Conservation (phyloP, 257 asterid genomes). For the Anisodus tanguticus region DNA sequence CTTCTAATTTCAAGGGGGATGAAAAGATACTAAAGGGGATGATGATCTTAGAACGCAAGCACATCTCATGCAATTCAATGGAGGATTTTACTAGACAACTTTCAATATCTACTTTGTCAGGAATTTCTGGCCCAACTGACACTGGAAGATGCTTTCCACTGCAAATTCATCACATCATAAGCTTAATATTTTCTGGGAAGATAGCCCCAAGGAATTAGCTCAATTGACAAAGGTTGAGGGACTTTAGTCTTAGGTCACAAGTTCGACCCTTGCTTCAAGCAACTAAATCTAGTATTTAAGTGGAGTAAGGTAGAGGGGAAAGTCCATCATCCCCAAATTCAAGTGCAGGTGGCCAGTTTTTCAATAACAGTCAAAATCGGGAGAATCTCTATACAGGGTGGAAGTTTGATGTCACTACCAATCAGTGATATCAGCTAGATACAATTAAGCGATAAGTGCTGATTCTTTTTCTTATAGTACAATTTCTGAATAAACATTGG, state of each 20-base stretch:
- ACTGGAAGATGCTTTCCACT: background rate
- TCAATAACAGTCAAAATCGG: background rate
- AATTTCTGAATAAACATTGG: background rate
- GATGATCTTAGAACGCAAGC: background rate
- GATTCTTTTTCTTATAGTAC: background rate
- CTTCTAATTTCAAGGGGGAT: background rate
- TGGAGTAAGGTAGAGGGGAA: background rate
- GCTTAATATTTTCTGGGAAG: background rate
- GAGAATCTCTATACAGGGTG: background rate
- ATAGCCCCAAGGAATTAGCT: background rate
- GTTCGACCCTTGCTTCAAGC: background rate
- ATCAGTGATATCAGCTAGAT: conserved; percentile 13
- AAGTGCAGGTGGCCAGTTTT: background rate
- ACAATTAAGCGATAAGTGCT: background rate
- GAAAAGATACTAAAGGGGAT: too few relatives aligned
- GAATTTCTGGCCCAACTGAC: background rate
- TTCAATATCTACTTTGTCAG: background rate
- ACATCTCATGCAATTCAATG: background rate
- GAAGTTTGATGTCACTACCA: background rate
- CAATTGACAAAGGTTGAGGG: background rate
- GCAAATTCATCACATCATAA: background rate
- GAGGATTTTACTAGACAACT: background rate
- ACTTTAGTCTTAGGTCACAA: background rate
- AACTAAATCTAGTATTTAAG: background rate
- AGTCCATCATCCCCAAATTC: conserved; percentile 10